Base-by-base conservation (phyloP, 2,329 filamentous ascomycete species). In the Pseudogymnoascus sp. region DNA sequence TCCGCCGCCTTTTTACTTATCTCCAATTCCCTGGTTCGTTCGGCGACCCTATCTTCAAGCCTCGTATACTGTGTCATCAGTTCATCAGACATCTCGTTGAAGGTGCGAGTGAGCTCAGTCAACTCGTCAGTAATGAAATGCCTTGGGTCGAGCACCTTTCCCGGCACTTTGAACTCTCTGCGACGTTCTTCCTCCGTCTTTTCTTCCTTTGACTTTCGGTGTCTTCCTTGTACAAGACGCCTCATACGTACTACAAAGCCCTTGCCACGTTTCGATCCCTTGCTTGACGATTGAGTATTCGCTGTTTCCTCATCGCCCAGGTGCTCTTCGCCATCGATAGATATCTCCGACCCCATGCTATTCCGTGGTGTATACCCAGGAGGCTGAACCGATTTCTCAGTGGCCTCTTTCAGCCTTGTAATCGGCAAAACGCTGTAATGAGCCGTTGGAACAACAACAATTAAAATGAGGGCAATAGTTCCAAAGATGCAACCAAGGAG, bases 41-140 rank as follows among this genome's bases (percentile, higher is more conserved):
- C 86, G 5, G 84, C 84, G 0, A 97, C 92, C 68, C 93, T 87
- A 62, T 93, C 86, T 72, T 97, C 92, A 0, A 97, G 78, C 9
- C 84, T 86, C 31, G 86, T 85, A 70, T 96, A 97, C 69, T 96
- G 92, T 74, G 90, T 89, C 69, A 90, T 82, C 47, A 97, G 77
- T 74, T 96, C 92, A 64, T 96, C 90, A 0, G 88, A 90, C 92
- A 96, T 97, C 68, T 92, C 89, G 70, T 96, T 97, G 77, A 95
- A 97, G 0, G 90, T 95, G 39, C 78, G 78, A 0, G 89, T 94
- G 11, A 95, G 79, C 70, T 96, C 92, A 0, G 91, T 95, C 31
- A 88, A 74, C 70, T 97, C 92, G 71, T 97, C 92, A 1, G 89
- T 89, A 60, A 97, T 79, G 37, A 86, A 79, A 69, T 92, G 88